Percentiles rank a stretch among this genome's conserved stretches.
Conservation (phyloP, 2,329 filamentous ascomycete species). For the Arthrobotrys conoides region DNA sequence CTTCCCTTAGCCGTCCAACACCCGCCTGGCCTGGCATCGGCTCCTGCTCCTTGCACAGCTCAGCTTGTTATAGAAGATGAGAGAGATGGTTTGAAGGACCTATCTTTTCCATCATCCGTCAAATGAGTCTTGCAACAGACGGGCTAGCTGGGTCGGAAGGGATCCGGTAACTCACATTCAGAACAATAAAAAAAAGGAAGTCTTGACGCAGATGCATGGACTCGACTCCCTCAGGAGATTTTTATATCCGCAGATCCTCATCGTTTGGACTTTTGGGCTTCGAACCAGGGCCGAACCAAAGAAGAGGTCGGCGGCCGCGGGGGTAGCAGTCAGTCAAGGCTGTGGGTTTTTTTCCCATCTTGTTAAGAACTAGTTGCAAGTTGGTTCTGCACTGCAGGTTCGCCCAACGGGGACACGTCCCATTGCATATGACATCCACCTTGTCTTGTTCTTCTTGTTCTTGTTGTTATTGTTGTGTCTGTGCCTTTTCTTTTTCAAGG, state of each 20-base stretch:
- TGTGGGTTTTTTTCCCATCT: conserved; percentile 22
- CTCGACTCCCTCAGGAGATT: conserved; percentile 12
- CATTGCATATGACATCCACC: conserved; percentile 44
- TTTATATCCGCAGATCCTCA: conserved; percentile 52
- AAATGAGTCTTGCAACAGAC: conserved; percentile 37
- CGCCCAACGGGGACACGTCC: conserved; percentile 45
- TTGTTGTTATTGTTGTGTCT: neutral
- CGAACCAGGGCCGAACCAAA: conserved; percentile 36
- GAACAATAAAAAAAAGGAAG: neutral
- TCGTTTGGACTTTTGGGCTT: conserved; percentile 18
- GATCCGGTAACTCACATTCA: conserved; percentile 23
- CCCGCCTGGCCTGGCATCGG: conserved; percentile 31
- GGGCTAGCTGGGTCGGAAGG: conserved; percentile 31
- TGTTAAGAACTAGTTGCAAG: neutral
- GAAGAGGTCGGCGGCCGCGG: no score
- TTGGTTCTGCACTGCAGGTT: conserved; percentile 59
- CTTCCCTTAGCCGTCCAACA: conserved; percentile 47
- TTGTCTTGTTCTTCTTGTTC: conserved; percentile 7
- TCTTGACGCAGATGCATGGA: conserved; percentile 15
- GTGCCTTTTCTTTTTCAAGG: conserved; percentile 13
- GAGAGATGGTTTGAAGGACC: conserved; percentile 8
- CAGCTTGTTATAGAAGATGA: conserved; percentile 14
- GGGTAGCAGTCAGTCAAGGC: conserved; percentile 13
- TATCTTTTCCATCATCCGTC: conserved; percentile 40
- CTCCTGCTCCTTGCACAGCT: conserved; percentile 22